Percentiles rank a stretch among this genome's conserved stretches.
Conservation (phyloP, 2,329 filamentous ascomycete genomes). For the Nigrospora sphaerica region DNA sequence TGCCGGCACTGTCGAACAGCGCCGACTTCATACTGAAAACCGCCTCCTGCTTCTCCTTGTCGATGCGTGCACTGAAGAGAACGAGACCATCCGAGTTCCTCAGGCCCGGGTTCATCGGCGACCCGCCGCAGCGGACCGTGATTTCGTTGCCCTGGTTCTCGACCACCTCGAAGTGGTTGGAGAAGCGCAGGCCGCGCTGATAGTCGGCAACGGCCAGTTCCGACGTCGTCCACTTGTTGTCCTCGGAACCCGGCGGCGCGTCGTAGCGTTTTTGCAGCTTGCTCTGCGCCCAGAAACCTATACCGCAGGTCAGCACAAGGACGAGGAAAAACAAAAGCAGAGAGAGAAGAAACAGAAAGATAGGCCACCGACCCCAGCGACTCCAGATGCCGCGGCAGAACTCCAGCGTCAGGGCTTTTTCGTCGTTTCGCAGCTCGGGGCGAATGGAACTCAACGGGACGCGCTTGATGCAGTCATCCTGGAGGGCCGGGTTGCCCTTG, state of each 20-base stretch:
- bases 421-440: slow-evolving; percentile 56
- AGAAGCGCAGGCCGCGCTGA: slow-evolving; percentile 18
- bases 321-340: background rate
- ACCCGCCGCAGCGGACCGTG: slow-evolving; percentile 21
- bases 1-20: slow-evolving; percentile 18
- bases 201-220: slow-evolving; percentile 19
- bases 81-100: slow-evolving; percentile 21
- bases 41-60: slow-evolving; percentile 17
- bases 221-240: slow-evolving; percentile 19
- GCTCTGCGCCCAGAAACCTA: slow-evolving; percentile 39
- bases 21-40: slow-evolving; percentile 22
- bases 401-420: slow-evolving; percentile 49
- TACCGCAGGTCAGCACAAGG: background rate
- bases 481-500: slow-evolving; percentile 51
- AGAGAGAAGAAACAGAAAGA: background rate
- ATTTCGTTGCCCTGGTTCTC: slow-evolving; percentile 19
- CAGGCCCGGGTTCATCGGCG: slow-evolving; percentile 17
- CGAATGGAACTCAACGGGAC: slow-evolving; percentile 58
- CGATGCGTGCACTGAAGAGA: slow-evolving; percentile 20
- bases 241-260: slow-evolving; percentile 19
- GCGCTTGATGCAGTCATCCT: slow-evolving; percentile 58
- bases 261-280: slow-evolving; percentile 22
- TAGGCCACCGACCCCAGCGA: slow-evolving; percentile 46
- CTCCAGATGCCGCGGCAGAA: slow-evolving; percentile 64
- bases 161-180: slow-evolving; percentile 26